A percentile compares a stretch with the other conserved stretches of the same genome.
phyloP scores from a whole-genome alignment of 2,329 filamentous ascomycete species.

The Metarhizium brunneum region DNA sequence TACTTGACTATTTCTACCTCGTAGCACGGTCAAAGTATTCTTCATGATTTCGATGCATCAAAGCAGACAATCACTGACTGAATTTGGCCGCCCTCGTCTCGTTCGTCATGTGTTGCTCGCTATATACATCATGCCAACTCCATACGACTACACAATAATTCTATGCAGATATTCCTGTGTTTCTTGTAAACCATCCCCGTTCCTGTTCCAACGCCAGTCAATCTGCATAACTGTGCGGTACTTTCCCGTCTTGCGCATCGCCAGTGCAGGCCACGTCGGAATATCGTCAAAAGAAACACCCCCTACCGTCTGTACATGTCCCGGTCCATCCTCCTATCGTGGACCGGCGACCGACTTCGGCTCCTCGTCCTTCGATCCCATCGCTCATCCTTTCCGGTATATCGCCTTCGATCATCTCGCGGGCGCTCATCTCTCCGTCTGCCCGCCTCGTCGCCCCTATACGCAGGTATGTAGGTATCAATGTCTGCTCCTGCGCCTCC shows the following conservation, averaged over 20 bases:
- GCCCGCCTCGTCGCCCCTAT: conserved; percentile 25
- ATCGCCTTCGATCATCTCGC: conserved; percentile 23
- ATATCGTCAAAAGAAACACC: background rate
- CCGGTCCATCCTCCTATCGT: conserved; percentile 33
- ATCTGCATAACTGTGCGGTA: background rate
- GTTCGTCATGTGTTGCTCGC: background rate
- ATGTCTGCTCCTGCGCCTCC: conserved; percentile 23
- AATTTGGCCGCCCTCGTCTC: background rate
- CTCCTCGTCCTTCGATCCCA: conserved; percentile 31
- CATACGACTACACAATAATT: background rate
- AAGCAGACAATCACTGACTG: too few species aligned
- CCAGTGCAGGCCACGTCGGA: background rate
- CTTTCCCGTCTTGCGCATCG: background rate
- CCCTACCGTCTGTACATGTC: conserved; percentile 41
- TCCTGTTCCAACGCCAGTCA: background rate
- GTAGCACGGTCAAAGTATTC: too few species aligned
- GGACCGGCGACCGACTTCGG: conserved; percentile 29
- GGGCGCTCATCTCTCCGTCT: conserved; percentile 26
- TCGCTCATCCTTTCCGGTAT: conserved; percentile 25
- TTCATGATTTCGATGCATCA: too few species aligned
- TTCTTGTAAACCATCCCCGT: background rate
- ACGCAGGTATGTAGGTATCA: conserved; percentile 43
- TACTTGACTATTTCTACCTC: too few species aligned
- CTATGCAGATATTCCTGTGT: background rate
- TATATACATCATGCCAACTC: background rate